Conservation (phyloP, 257 asterid genomes). For the Linderniella brevidens region DNA sequence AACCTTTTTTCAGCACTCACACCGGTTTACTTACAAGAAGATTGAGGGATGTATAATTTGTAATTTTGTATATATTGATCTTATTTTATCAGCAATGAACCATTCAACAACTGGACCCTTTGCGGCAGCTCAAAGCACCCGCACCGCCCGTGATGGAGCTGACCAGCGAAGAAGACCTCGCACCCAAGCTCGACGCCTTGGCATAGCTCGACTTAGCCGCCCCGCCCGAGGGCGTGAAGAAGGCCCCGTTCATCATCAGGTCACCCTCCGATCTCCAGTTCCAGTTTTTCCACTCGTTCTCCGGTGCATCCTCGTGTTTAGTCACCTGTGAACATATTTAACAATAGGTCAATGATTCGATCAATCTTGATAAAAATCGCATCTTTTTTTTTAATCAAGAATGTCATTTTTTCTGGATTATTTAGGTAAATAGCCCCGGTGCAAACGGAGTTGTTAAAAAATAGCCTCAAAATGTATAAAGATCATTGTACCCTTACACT, state of each 20-base stretch:
- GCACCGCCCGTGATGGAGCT: background rate
- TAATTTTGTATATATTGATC: too few relatives aligned
- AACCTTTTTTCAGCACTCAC: too few relatives aligned
- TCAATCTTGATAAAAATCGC: background rate
- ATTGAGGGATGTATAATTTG: too few relatives aligned
- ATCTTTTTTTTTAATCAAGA: background rate
- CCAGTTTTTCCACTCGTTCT: constrained; percentile 4
- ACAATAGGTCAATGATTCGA: background rate
- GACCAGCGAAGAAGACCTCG: background rate
- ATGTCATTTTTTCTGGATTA: too few relatives aligned
- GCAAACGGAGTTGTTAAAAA: too few relatives aligned
- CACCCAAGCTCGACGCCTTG: constrained; percentile 2
- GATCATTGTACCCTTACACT: too few relatives aligned
- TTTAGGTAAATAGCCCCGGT: too few relatives aligned
- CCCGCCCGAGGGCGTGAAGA: background rate
- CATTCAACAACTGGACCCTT: background rate
- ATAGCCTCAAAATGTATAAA: too few relatives aligned
- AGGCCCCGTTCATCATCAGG: constrained; percentile 3
- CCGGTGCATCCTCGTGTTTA: background rate
- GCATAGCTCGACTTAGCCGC: background rate
- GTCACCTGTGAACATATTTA: background rate
- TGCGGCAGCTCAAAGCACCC: background rate
- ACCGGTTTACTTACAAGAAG: too few relatives aligned
- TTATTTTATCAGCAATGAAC: too few relatives aligned
- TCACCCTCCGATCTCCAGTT: constrained; percentile 4